Conservation (phyloP, 2,329 filamentous ascomycete species). For the Stenocarpella maydis region DNA sequence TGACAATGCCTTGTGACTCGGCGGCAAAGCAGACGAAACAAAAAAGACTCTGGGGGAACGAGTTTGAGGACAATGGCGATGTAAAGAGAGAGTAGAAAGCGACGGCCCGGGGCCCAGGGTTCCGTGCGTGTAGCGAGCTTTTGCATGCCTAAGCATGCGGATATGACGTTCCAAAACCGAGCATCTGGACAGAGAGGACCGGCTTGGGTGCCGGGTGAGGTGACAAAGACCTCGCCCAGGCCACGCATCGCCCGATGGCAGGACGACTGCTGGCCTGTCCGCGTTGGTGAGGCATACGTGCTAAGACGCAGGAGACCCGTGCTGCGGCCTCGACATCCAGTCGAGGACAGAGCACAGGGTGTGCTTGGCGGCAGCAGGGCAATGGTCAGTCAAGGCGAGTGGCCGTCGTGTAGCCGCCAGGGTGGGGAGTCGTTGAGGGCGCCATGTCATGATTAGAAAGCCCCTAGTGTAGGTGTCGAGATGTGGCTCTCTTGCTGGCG, state of each 20-base stretch:
- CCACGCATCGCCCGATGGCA: slow-evolving; percentile 16
- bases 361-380: slow-evolving; percentile 31
- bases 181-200: slow-evolving; percentile 25
- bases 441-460: slow-evolving; percentile 27
- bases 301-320: slow-evolving; percentile 25
- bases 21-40: slow-evolving; percentile 20
- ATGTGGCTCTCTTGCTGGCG: not conserved
- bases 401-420: slow-evolving; percentile 32
- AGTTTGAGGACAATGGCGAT: slow-evolving; percentile 16
- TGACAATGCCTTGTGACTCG: slow-evolving; percentile 24
- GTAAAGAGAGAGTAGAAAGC: slow-evolving; percentile 15
- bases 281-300: slow-evolving; percentile 21
- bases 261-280: slow-evolving; percentile 20
- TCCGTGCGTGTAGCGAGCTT: not conserved
- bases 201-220: slow-evolving; percentile 17
- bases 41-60: slow-evolving; percentile 26
- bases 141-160: not conserved
- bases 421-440: not conserved
- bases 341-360: slow-evolving; percentile 6
- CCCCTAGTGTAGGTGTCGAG: slow-evolving; percentile 26
- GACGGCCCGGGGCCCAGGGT: not conserved
- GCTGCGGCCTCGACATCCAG: slow-evolving; percentile 18
- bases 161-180: slow-evolving; percentile 28
- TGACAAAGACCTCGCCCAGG: slow-evolving; percentile 25
- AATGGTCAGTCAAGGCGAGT: slow-evolving; percentile 33